Percentiles rank a stretch among this genome's conserved stretches.
These are phyloP conservation scores for Symbiotaphrina buchneri DNA, from an alignment of 495 filamentous ascomycete genomes.

Conservation along the genomic window DNA sequence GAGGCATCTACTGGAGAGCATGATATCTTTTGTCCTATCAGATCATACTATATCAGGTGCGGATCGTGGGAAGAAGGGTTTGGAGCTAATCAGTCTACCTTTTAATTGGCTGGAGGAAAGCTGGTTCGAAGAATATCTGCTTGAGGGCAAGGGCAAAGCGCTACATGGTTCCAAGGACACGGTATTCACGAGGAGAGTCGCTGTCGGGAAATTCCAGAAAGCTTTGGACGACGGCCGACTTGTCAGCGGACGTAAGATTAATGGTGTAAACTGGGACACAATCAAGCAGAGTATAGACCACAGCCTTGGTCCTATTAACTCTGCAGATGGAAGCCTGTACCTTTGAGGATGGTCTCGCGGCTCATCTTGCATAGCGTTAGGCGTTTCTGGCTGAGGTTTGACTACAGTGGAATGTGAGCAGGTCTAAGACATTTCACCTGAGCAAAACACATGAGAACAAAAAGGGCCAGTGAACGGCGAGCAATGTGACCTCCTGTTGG, in stretches of 20 bases:
- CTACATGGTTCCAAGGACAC: conserved; percentile 42
- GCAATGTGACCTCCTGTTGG: too few species aligned
- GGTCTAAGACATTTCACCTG: too few species aligned
- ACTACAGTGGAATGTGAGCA: too few species aligned
- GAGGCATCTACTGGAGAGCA: conserved; percentile 34
- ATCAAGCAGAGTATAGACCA: conserved; percentile 3
- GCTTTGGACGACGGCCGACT: conserved; percentile 8
- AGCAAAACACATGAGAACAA: too few species aligned
- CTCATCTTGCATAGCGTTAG: too few species aligned
- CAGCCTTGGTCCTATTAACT: conserved; percentile 3
- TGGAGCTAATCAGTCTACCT: conserved; percentile 49
- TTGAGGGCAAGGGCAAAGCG: conserved; percentile 34
- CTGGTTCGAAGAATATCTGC: conserved; percentile 47
- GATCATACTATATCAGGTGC: conserved; percentile 14
- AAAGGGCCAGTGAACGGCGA: too few species aligned
- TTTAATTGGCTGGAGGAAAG: conserved; percentile 41
- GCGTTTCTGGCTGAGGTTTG: too few species aligned
- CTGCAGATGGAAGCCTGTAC: too few species aligned
- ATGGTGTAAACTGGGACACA: conserved; percentile 26
- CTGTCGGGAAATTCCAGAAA: conserved; percentile 23
- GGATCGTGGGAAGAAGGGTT: conserved; percentile 26
- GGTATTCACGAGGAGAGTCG: conserved; percentile 41
- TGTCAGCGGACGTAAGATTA: conserved; percentile 23
- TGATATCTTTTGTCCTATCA: conserved; percentile 39
- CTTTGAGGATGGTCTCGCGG: too few species aligned